Evolutionary conservation across 371 early-diverging fungal genomes (phyloP).

Genomic region (Mortierella sp.): DNA sequence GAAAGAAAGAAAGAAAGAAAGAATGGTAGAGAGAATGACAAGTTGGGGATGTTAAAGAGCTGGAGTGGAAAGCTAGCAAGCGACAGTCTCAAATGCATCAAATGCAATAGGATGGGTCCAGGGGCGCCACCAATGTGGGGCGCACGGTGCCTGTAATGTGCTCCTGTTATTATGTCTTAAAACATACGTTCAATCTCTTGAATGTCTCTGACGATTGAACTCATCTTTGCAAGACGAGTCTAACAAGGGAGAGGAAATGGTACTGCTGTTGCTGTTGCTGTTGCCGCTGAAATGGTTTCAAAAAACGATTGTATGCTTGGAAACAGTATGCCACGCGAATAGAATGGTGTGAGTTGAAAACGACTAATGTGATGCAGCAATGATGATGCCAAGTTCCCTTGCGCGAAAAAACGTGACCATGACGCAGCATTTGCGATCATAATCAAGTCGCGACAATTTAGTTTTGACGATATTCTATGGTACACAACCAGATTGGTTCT

Average conservation of each 20-base stretch:
- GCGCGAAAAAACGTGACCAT: background rate
- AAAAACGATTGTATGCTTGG: no score
- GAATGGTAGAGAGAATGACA: background rate
- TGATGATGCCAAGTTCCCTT: background rate
- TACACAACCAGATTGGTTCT: no score
- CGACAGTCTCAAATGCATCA: background rate
- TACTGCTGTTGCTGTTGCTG: background rate
- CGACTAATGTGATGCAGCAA: background rate
- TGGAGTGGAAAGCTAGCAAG: no score
- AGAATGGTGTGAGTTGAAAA: background rate
- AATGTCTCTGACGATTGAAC: slow-evolving; percentile 46
- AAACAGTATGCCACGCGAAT: background rate
- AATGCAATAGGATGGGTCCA: background rate
- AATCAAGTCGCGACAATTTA: background rate
- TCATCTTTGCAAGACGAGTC: slow-evolving; percentile 22
- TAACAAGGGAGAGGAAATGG: background rate
- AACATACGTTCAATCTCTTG: slow-evolving; percentile 54
- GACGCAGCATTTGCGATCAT: background rate
- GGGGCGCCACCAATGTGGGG: no score
- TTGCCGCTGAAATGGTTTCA: no score
- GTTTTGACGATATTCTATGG: no score
- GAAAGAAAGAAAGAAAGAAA: background rate
- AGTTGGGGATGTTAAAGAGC: background rate
- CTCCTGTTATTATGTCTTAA: no score
- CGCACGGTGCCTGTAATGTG: background rate